Percentiles rank a stretch among this genome's conserved stretches.
These are phyloP conservation scores for Talaromyces piceae DNA, from an alignment of 2,329 filamentous ascomycete genomes.

Conservation along the genomic window DNA sequence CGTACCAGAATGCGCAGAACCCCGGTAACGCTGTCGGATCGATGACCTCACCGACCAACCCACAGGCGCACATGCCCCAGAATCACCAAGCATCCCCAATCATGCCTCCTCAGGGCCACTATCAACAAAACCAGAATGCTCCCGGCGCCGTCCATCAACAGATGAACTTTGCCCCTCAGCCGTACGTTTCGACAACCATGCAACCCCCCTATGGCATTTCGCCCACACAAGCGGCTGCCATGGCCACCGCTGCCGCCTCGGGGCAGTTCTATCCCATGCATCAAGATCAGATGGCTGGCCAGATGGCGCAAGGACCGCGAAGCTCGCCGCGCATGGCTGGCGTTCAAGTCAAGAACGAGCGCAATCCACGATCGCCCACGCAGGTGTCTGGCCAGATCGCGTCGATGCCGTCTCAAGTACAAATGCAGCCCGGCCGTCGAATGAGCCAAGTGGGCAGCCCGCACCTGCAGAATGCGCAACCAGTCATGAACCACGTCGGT, in stretches of 20 bases:
- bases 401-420: slow-evolving; percentile 40
- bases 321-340: slow-evolving; percentile 72
- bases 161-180: slow-evolving; percentile 74
- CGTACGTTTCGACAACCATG: slow-evolving; percentile 69
- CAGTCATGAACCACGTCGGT: slow-evolving; percentile 64
- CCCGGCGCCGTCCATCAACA: slow-evolving; percentile 55
- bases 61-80: slow-evolving; percentile 58
- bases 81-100: slow-evolving; percentile 68
- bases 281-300: slow-evolving; percentile 59
- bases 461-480: slow-evolving; percentile 63
- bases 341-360: slow-evolving; percentile 62
- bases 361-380: slow-evolving; percentile 67
- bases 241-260: slow-evolving; percentile 88
- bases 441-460: slow-evolving; percentile 70
- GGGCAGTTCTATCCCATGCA: slow-evolving; percentile 71
- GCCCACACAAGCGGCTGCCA: slow-evolving; percentile 79
- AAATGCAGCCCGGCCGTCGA: slow-evolving; percentile 52
- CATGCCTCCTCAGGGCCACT: slow-evolving; percentile 66
- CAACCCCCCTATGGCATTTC: slow-evolving; percentile 68
- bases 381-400: slow-evolving; percentile 58
- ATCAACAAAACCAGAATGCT: slow-evolving; percentile 56
- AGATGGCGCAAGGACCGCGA: slow-evolving; percentile 48
- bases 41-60: slow-evolving; percentile 67
- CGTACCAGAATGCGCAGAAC: slow-evolving; percentile 56
- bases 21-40: slow-evolving; percentile 38